Percentiles rank a stretch among this genome's conserved stretches.
phyloP scores from a whole-genome alignment of 164 flowering plant species.

The Dillenia suffruticosa region DNA sequence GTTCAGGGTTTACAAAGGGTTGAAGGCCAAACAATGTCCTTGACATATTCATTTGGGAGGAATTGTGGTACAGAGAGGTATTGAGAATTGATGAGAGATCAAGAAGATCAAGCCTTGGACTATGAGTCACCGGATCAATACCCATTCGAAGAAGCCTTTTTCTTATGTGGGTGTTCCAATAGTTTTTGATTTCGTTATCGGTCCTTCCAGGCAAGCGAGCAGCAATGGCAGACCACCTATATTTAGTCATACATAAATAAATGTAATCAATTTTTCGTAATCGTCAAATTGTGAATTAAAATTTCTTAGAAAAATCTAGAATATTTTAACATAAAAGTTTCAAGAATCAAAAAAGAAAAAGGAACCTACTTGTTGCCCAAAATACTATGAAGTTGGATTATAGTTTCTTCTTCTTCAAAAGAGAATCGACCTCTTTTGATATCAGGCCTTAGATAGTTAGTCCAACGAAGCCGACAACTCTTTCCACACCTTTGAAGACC shows the following conservation, averaged over 20 bases:
- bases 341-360: neutral
- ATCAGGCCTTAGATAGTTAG: slow-evolving; percentile 76
- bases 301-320: too few relatives aligned
- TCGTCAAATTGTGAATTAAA: too few relatives aligned
- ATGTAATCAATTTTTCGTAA: neutral
- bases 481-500: slow-evolving; percentile 83
- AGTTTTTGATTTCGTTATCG: slow-evolving; percentile 92
- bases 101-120: slow-evolving; percentile 73
- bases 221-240: slow-evolving; percentile 94
- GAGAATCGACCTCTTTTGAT: slow-evolving; percentile 79
- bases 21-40: slow-evolving; percentile 44
- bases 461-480: slow-evolving; percentile 83
- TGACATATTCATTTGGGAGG: slow-evolving; percentile 45
- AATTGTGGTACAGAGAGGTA: slow-evolving; percentile 36
- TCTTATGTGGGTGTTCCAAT: slow-evolving; percentile 94
- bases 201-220: slow-evolving; percentile 89
- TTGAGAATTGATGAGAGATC: slow-evolving; percentile 61
- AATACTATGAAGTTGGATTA: slow-evolving; percentile 69
- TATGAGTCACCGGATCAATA: slow-evolving; percentile 88
- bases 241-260: neutral
- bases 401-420: slow-evolving; percentile 75
- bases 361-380: slow-evolving; percentile 62
- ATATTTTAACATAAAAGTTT: too few relatives aligned
- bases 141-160: slow-evolving; percentile 88
- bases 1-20: slow-evolving; percentile 50